These are phyloP conservation scores for Suillus luteus DNA, from an alignment of 768 basidiomycete species.

Conservation along the genomic window DNA sequence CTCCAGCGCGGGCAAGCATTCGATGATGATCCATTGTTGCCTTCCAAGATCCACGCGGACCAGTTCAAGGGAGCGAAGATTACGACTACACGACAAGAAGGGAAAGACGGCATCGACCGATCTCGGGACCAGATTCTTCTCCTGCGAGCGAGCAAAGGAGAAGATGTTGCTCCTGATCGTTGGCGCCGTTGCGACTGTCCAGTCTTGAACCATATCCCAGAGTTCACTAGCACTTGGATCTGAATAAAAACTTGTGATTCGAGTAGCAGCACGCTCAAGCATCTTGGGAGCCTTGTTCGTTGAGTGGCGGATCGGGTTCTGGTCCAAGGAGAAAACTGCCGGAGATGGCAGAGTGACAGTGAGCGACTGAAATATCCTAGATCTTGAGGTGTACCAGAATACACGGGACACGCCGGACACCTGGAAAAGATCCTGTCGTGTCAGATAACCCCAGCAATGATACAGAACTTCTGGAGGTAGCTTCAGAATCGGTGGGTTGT, in stretches of 20 bases:
- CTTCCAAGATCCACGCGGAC: not conserved
- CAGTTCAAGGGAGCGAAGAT: slow-evolving; percentile 3
- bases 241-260: slow-evolving; percentile 7
- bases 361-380: slow-evolving; percentile 6
- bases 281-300: not conserved
- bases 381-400: slow-evolving; percentile 1
- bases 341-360: not conserved
- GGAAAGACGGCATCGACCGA: not conserved
- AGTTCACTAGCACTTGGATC: slow-evolving; percentile 2
- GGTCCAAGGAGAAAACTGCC: not conserved
- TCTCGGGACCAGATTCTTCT: not conserved
- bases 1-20: not conserved
- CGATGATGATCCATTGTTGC: not conserved
- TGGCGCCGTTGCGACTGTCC: not conserved
- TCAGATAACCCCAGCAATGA: slow-evolving; percentile 1
- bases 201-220: slow-evolving; percentile 4
- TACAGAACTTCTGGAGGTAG: slow-evolving; percentile 1
- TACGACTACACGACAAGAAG: not conserved
- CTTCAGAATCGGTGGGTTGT: not conserved
- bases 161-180: not conserved
- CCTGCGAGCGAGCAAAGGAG: not conserved
- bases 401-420: slow-evolving; percentile 1
- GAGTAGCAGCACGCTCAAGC: not conserved
- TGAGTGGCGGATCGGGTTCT: not conserved
- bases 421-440: not conserved